Conservation (phyloP, 2,329 filamentous ascomycete species). For the Trichoderma koningii region DNA sequence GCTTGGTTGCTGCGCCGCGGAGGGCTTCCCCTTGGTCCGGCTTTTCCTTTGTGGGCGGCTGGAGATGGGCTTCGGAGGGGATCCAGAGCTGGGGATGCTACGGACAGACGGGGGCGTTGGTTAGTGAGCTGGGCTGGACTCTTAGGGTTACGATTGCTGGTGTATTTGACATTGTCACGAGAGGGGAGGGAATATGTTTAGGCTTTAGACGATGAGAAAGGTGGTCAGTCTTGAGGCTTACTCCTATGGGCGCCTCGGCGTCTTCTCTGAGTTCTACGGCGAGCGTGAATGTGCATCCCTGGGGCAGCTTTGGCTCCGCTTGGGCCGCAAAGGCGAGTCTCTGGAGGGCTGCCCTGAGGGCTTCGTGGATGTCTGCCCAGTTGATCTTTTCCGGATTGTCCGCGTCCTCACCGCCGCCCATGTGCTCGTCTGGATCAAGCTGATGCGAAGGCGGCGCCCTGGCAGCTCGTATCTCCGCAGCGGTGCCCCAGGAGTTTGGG, state of each 20-base stretch:
- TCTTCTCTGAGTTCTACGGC: slow-evolving; percentile 70
- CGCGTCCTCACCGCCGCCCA: slow-evolving; percentile 29
- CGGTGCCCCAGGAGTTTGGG: slow-evolving; percentile 39
- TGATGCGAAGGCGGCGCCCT: slow-evolving; percentile 1
- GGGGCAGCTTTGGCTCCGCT: slow-evolving; percentile 59
- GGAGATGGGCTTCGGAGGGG: slow-evolving; percentile 53
- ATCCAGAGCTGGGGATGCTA: slow-evolving; percentile 65
- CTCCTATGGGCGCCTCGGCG: slow-evolving; percentile 58
- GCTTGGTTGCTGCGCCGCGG: slow-evolving; percentile 47
- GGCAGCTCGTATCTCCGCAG: neutral
- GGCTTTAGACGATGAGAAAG: no score
- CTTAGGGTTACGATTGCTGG: neutral
- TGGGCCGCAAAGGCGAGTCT: slow-evolving; percentile 63
- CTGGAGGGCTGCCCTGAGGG: slow-evolving; percentile 67
- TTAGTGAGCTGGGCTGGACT: neutral
- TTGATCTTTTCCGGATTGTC: slow-evolving; percentile 45
- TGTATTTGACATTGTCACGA: neutral
- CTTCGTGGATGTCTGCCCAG: slow-evolving; percentile 68
- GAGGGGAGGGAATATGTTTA: no score
- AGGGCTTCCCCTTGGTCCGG: slow-evolving; percentile 36
- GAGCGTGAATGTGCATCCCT: slow-evolving; percentile 72
- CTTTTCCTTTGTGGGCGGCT: slow-evolving; percentile 41
- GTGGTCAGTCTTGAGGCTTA: slow-evolving; percentile 39
- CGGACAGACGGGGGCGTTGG: neutral
- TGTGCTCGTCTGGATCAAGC: slow-evolving; percentile 28